A percentile compares a stretch with the other conserved stretches of the same genome.
phyloP scores from a whole-genome alignment of 106 monocot species.

The Ottelia alismoides region DNA sequence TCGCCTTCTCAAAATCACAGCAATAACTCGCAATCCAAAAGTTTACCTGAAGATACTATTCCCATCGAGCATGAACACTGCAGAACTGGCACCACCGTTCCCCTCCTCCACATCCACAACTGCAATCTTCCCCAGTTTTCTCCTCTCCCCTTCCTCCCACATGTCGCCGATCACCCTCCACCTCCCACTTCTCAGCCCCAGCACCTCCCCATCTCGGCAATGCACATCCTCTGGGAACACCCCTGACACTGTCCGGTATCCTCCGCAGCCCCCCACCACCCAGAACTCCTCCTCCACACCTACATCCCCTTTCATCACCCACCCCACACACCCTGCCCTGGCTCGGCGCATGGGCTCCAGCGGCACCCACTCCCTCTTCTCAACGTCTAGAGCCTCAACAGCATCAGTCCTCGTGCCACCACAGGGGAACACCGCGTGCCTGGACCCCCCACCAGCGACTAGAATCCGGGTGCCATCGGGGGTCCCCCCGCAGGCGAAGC shows the following conservation, averaged over 20 bases:
- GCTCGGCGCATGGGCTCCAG: slow-evolving; percentile 23
- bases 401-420: slow-evolving; percentile 47
- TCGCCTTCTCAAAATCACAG: no score
- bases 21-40: no score
- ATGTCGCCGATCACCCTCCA: slow-evolving; percentile 79
- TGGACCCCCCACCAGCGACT: slow-evolving; percentile 81
- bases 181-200: slow-evolving; percentile 49
- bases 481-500: slow-evolving; percentile 49
- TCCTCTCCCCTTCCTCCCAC: slow-evolving; percentile 74
- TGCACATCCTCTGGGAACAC: slow-evolving; percentile 62
- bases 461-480: slow-evolving; percentile 15
- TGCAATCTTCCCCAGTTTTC: slow-evolving; percentile 46
- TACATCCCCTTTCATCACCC: slow-evolving; percentile 20
- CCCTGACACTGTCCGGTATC: slow-evolving; percentile 43
- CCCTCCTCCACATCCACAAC: slow-evolving; percentile 41
- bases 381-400: slow-evolving; percentile 29
- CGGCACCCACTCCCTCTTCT: slow-evolving; percentile 30
- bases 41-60: slow-evolving; percentile 61
- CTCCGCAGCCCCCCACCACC: slow-evolving; percentile 91
- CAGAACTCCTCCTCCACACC: slow-evolving; percentile 63
- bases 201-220: slow-evolving; percentile 57
- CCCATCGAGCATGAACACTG: slow-evolving; percentile 65
- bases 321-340: slow-evolving; percentile 64
- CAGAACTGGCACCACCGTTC: slow-evolving; percentile 20
- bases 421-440: slow-evolving; percentile 56